These are phyloP conservation scores for Solanum chacoense DNA, from an alignment of 305 asterid genomes.

Conservation along the genomic window DNA sequence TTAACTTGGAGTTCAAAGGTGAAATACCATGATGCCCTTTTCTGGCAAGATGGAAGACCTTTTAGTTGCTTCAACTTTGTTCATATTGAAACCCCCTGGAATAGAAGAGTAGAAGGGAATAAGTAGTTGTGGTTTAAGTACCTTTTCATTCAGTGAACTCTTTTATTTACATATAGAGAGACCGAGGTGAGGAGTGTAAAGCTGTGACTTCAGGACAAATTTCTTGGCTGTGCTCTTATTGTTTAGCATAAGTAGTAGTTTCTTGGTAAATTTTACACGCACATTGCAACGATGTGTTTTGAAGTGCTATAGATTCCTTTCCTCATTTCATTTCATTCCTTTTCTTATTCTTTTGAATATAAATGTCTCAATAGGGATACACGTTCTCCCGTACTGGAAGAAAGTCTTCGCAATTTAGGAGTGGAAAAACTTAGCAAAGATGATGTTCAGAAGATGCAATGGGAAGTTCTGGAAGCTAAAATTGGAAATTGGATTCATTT, in stretches of 20 bases:
- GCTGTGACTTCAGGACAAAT: background rate
- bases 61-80: background rate
- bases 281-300: background rate
- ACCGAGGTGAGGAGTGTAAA: background rate
- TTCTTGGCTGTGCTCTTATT: background rate
- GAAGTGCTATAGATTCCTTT: background rate
- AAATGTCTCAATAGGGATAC: constrained; percentile 41
- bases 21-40: background rate
- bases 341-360: background rate
- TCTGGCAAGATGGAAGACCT: background rate
- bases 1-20: background rate
- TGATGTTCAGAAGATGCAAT: constrained; percentile 97
- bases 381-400: constrained; percentile 84
- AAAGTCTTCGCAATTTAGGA: constrained; percentile 84
- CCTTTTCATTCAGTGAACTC: background rate
- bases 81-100: background rate
- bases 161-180: background rate
- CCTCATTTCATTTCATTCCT: background rate
- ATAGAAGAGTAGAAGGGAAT: background rate
- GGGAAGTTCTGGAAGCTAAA: constrained; percentile 98
- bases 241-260: background rate
- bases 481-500: constrained; percentile 98
- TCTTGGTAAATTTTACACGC: background rate
- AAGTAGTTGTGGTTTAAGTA: background rate
- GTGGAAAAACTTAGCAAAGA: constrained; percentile 98